These are phyloP conservation scores for Cotoneaster glaucophyllus DNA, from an alignment of 306 rosid genomes.

Conservation along the genomic window DNA sequence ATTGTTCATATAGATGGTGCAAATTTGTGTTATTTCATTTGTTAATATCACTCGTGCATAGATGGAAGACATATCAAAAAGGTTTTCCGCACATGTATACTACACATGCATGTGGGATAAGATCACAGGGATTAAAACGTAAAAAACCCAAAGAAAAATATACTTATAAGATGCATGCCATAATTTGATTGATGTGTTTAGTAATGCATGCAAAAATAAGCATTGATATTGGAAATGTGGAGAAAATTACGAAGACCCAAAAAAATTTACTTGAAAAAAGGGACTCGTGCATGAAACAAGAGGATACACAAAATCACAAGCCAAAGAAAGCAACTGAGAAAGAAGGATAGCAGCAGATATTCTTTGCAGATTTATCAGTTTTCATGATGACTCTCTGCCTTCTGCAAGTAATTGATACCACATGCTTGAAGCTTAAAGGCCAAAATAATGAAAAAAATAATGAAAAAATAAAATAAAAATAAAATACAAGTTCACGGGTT, in stretches of 20 bases:
- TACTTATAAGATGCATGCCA: not conserved
- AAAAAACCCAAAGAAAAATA: slow-evolving; percentile 11
- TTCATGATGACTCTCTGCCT: slow-evolving; percentile 46
- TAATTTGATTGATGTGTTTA: not conserved
- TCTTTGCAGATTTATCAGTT: slow-evolving; percentile 57
- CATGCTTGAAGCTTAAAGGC: slow-evolving; percentile 18
- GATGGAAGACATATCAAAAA: not conserved
- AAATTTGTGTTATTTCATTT: not conserved
- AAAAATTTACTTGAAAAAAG: slow-evolving; percentile 22
- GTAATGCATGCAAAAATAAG: slow-evolving; percentile 1
- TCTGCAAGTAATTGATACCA: slow-evolving; percentile 28
- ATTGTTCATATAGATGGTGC: not conserved
- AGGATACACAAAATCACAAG: not conserved
- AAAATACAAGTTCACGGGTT: slow-evolving; percentile 45
- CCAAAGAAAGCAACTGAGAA: slow-evolving; percentile 33
- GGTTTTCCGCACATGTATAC: not conserved
- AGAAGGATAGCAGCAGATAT: slow-evolving; percentile 35
- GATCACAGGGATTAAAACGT: slow-evolving; percentile 11
- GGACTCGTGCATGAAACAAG: slow-evolving; percentile 39
- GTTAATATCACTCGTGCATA: not conserved
- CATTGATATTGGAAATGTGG: not conserved
- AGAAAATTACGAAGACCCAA: slow-evolving; percentile 10
- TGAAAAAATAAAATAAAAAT: not conserved
- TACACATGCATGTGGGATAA: not conserved
- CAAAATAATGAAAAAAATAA: too few relatives aligned